Evolutionary conservation across 257 asterid genomes (phyloP).

Genomic region (Henckelia pumila): DNA sequence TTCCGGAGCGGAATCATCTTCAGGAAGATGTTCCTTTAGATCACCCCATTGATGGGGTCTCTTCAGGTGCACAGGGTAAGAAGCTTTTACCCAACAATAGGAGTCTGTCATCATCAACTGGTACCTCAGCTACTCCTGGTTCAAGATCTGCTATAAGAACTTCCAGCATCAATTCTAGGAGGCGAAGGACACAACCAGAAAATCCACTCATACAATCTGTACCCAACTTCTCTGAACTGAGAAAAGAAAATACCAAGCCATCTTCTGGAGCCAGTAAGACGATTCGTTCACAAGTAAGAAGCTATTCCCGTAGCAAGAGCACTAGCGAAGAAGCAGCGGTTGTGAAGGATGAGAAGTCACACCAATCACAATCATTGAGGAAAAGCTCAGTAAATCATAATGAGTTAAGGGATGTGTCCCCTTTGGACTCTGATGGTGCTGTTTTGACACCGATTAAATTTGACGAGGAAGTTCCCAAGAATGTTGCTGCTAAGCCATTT

Average conservation of each 20-base stretch:
- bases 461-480: constrained; percentile 44
- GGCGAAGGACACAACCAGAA: constrained; percentile 68
- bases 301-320: constrained; percentile 63
- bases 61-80: constrained; percentile 47
- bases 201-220: constrained; percentile 90
- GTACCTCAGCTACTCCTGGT: constrained; percentile 53
- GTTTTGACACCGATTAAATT: constrained; percentile 51
- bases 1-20: constrained; percentile 37
- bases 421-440: constrained; percentile 51
- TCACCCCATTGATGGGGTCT: constrained; percentile 45
- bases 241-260: constrained; percentile 79
- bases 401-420: constrained; percentile 44
- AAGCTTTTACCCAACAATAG: constrained; percentile 46
- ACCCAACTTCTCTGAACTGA: constrained; percentile 74
- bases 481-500: constrained; percentile 47
- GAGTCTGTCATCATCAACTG: constrained; percentile 52
- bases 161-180: constrained; percentile 46
- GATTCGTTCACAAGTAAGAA: constrained; percentile 58
- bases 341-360: constrained; percentile 70
- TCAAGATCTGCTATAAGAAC: constrained; percentile 55
- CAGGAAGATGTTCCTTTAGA: constrained; percentile 42
- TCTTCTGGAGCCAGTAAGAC: constrained; percentile 54
- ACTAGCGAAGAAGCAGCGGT: constrained; percentile 47
- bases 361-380: constrained; percentile 53
- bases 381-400: constrained; percentile 52